Evolutionary conservation across 352 stramenopile genomes (phyloP).

Genomic region (Paralagenidium karlingii): DNA sequence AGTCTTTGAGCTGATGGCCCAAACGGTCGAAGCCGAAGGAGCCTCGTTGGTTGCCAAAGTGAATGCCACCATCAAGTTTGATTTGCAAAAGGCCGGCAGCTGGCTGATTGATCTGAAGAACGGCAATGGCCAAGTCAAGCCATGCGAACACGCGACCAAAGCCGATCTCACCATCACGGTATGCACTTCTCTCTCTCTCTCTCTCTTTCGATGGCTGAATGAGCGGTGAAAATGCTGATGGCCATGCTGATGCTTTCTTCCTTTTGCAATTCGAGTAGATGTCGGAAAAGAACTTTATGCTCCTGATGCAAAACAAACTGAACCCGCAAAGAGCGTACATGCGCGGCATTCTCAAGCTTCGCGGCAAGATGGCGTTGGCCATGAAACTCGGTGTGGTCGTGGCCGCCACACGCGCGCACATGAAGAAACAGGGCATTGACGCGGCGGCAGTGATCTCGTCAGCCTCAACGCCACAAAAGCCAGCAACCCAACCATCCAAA

Average conservation of each 20-base stretch:
- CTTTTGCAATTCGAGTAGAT: too few species aligned
- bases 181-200: neutral
- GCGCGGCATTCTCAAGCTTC: slow-evolving; percentile 91
- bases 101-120: slow-evolving; percentile 78
- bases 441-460: too few species aligned
- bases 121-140: slow-evolving; percentile 44
- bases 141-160: slow-evolving; percentile 31
- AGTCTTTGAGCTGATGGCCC: slow-evolving; percentile 58
- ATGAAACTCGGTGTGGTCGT: slow-evolving; percentile 91
- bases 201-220: too few species aligned
- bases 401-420: slow-evolving; percentile 62
- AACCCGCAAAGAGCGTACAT: slow-evolving; percentile 89
- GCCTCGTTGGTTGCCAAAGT: slow-evolving; percentile 59
- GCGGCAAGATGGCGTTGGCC: slow-evolving; percentile 90
- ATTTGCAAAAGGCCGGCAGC: slow-evolving; percentile 41
- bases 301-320: slow-evolving; percentile 79
- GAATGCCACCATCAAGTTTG: slow-evolving; percentile 74
- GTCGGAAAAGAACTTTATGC: slow-evolving; percentile 59
- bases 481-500: neutral
- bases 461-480: too few species aligned
- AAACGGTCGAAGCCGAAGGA: slow-evolving; percentile 51
- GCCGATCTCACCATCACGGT: slow-evolving; percentile 65
- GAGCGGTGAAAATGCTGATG: neutral
- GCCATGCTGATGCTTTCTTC: neutral
- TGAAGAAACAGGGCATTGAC: slow-evolving; percentile 41